These are phyloP conservation scores for Aspergillus puulaauensis DNA, from an alignment of 2,329 filamentous ascomycete species.

Conservation along the genomic window DNA sequence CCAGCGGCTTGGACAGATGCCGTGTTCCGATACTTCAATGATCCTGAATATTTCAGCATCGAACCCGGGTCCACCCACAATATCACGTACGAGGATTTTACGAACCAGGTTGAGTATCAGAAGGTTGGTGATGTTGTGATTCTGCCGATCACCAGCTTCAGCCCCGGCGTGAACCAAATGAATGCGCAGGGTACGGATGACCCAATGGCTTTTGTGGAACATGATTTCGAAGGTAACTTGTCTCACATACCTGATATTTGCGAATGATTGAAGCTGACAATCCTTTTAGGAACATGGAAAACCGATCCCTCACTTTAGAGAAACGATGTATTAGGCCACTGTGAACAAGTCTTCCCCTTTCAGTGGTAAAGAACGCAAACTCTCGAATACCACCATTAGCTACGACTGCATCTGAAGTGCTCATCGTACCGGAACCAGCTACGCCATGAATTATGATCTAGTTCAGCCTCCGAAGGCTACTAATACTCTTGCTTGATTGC, in stretches of 20 bases:
- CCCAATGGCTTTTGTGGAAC: slow-evolving; percentile 96
- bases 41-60: slow-evolving; percentile 84
- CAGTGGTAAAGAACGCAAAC: not conserved
- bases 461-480: not conserved
- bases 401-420: not conserved
- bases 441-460: not conserved
- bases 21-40: slow-evolving; percentile 92
- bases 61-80: slow-evolving; percentile 62
- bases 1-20: slow-evolving; percentile 92
- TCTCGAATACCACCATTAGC: not conserved
- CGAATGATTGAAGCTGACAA: slow-evolving; percentile 12
- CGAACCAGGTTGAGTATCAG: slow-evolving; percentile 77
- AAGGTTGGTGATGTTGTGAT: slow-evolving; percentile 93
- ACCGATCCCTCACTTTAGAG: slow-evolving; percentile 34
- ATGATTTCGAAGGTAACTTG: slow-evolving; percentile 81
- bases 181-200: slow-evolving; percentile 83
- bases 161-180: slow-evolving; percentile 92
- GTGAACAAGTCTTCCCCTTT: not conserved
- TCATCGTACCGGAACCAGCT: not conserved
- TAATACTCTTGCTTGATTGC: not conserved
- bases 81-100: slow-evolving; percentile 86
- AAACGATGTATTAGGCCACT: not conserved
- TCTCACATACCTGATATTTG: not conserved
- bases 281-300: slow-evolving; percentile 36
- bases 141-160: slow-evolving; percentile 95